Evolutionary conservation across 2,329 filamentous ascomycete genomes (phyloP).

Genomic region (Phyllosticta capitalensis): DNA sequence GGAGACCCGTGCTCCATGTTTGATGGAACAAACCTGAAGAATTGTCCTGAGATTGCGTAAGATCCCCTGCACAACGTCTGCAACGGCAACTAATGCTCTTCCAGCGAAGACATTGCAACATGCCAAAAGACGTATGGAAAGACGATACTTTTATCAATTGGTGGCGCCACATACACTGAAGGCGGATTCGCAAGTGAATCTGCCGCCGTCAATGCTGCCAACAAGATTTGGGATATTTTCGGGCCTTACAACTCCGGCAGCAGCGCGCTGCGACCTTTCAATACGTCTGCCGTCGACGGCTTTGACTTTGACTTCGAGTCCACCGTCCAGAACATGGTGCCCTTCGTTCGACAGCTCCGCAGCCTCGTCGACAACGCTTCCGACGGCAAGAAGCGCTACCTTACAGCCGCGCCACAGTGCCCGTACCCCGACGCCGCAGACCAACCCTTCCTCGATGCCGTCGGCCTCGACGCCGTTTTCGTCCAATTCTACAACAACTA

Average conservation of each 20-base stretch:
- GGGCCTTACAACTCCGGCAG: conserved; percentile 43
- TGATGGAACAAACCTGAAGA: conserved; percentile 46
- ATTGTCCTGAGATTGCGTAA: conserved; percentile 57
- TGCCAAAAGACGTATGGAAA: conserved; percentile 57
- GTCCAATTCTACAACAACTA: conserved; percentile 63
- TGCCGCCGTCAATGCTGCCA: conserved; percentile 37
- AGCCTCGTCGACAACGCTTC: conserved; percentile 41
- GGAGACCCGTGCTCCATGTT: conserved; percentile 54
- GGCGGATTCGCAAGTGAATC: conserved; percentile 46
- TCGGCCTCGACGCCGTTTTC: conserved; percentile 51
- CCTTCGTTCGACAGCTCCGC: conserved; percentile 52
- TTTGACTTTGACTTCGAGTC: conserved; percentile 71
- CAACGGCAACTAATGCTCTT: background rate
- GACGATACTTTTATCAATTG: conserved; percentile 63
- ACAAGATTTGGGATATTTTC: conserved; percentile 61
- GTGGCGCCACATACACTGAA: conserved; percentile 60
- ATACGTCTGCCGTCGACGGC: conserved; percentile 55
- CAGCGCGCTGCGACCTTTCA: conserved; percentile 54
- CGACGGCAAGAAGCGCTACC: conserved; percentile 41
- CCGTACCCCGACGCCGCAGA: conserved; percentile 54
- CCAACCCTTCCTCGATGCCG: conserved; percentile 43
- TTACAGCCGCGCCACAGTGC: conserved; percentile 61
- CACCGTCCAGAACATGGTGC: conserved; percentile 47
- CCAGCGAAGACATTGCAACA: conserved; percentile 38
- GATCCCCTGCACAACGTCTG: conserved; percentile 14